Base-by-base conservation (phyloP, 495 filamentous ascomycete species). In the Xylaria grammica region DNA sequence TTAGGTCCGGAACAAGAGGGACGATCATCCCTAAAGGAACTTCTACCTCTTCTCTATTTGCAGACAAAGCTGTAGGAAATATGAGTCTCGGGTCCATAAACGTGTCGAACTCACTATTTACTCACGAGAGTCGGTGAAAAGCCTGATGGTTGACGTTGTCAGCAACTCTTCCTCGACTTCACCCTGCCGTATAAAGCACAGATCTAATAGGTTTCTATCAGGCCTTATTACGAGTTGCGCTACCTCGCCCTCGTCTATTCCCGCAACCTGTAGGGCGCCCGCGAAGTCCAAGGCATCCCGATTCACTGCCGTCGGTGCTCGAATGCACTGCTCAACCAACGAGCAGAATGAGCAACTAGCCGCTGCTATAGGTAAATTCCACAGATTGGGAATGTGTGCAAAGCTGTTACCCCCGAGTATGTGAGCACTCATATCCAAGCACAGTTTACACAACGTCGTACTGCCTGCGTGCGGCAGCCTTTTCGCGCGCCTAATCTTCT, bases 61-160 rank as follows among this genome's bases (percentile, higher is more conserved):
- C 3, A 26, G 4, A 1, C 15, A 13, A 17, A 17, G 30, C 52
- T 55, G 7, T 34, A 26, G 8, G 19, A 36, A 55, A 32, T 6
- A 38, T 55, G 24, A 40, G 20, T 55, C 20, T 55, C 7, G 7
- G 20, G 11, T 17, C 30, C 4, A 26, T 38, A 27, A 15, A 17
- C n/a, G 19, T 54, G 15, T 19, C 24, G 32, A 55, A 9, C 15
- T 3, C 20, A n/a, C 20, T 55, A 5, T 22, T 4, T 24, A 55
- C 52, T 55, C 19, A 55, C 52, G 19, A 38, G 20, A 55, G 32
- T 55, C 52, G 7, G 32, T 55, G 32, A 40, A 55, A 2, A 55
- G 52, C 7, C 20, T 55, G 32, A 55, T 55, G 32, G 52, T 55
- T 26, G 52, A 38, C 11, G 52, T 55, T 24, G 52, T 55, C 13